These are phyloP conservation scores for Cairneyella variabilis DNA, from an alignment of 495 filamentous ascomycete genomes.

Conservation along the genomic window DNA sequence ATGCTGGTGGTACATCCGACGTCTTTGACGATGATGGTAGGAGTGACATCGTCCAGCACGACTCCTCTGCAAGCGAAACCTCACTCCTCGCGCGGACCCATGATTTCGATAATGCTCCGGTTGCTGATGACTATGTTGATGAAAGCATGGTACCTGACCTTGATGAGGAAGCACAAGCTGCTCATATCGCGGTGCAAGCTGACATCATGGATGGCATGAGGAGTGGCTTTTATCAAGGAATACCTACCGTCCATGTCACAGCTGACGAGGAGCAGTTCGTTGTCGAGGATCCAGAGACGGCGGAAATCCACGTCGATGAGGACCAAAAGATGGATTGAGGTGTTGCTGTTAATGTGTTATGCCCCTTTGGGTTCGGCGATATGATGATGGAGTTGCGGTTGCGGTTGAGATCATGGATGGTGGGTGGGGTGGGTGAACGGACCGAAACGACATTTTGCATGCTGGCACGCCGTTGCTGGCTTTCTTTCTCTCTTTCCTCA, in stretches of 20 bases:
- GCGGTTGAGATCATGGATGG: neutral
- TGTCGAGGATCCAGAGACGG: slow-evolving; percentile 19
- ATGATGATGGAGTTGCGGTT: neutral
- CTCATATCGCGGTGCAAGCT: slow-evolving; percentile 13
- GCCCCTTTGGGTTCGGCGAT: neutral
- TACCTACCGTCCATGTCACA: neutral
- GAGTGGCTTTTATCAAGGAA: too few species aligned
- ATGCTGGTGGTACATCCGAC: slow-evolving; percentile 7
- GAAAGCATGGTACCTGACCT: slow-evolving; percentile 24
- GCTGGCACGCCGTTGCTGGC: slow-evolving; percentile 3
- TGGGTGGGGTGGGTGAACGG: neutral
- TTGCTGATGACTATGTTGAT: slow-evolving; percentile 16
- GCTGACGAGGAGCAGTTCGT: slow-evolving; percentile 7
- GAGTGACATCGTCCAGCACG: slow-evolving; percentile 24
- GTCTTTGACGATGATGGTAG: slow-evolving; percentile 1
- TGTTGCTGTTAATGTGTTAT: neutral
- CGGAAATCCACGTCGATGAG: slow-evolving; percentile 21
- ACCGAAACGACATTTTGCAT: neutral
- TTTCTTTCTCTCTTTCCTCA: neutral
- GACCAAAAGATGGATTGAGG: slow-evolving; percentile 22
- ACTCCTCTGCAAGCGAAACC: slow-evolving; percentile 18
- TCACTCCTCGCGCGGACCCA: slow-evolving; percentile 4
- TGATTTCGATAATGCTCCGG: slow-evolving; percentile 19
- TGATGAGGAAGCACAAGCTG: slow-evolving; percentile 13
- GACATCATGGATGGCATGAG: slow-evolving; percentile 9